Percentiles rank a stretch among this genome's conserved stretches.
These are phyloP conservation scores for Geranium incanum DNA, from an alignment of 441 rosid genomes.

Conservation along the genomic window DNA sequence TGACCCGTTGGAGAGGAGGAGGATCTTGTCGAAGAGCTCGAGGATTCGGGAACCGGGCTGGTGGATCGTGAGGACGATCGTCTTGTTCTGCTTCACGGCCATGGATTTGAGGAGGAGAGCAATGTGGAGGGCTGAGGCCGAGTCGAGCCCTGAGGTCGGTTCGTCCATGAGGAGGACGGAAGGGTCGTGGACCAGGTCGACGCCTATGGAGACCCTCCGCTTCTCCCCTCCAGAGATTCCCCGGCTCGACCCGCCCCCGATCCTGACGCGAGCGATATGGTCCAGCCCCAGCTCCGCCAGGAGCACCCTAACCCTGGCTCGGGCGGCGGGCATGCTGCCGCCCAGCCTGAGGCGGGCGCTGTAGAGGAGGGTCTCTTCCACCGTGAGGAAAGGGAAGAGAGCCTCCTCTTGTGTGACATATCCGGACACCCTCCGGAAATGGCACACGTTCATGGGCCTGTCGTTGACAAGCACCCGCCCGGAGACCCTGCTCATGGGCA, in stretches of 20 bases:
- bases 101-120: constrained; percentile 26
- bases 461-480: constrained; percentile 30
- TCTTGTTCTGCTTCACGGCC: constrained; percentile 28
- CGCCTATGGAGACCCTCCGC: constrained; percentile 31
- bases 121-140: constrained; percentile 28
- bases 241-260: constrained; percentile 26
- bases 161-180: constrained; percentile 30
- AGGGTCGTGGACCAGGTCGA: constrained; percentile 32
- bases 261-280: constrained; percentile 23
- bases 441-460: constrained; percentile 25
- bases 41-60: constrained; percentile 32
- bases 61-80: constrained; percentile 32
- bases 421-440: constrained; percentile 27
- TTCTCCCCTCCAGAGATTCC: constrained; percentile 34
- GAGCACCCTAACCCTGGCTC: constrained; percentile 22
- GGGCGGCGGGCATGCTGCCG: constrained; percentile 17
- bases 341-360: constrained; percentile 32
- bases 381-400: constrained; percentile 29
- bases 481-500: constrained; percentile 21
- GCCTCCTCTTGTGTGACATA: constrained; percentile 34
- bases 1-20: constrained; percentile 27
- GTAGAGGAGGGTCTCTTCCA: constrained; percentile 28
- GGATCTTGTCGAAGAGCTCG: constrained; percentile 25
- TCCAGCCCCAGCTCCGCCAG: constrained; percentile 28
- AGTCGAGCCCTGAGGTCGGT: constrained; percentile 35